These are phyloP conservation scores for Coemansia sp. DNA, from an alignment of 192 early-diverging fungal genomes.

Conservation along the genomic window DNA sequence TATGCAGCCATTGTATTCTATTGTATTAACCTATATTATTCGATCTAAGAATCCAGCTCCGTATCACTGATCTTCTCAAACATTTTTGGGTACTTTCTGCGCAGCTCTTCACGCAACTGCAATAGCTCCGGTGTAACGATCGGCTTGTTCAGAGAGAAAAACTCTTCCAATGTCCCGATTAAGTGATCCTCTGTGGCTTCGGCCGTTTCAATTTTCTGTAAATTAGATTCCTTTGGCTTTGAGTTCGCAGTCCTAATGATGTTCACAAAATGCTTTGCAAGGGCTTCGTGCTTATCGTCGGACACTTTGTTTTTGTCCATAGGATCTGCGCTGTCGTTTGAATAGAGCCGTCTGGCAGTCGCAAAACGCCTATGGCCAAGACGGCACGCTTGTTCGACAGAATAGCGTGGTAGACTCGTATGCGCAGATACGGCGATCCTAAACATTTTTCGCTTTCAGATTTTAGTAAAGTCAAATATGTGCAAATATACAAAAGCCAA, in stretches of 20 bases:
- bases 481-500: neutral
- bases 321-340: neutral
- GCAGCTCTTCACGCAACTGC: slow-evolving; percentile 19
- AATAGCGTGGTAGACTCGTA: neutral
- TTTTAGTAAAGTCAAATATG: neutral
- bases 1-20: no score
- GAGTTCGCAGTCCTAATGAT: slow-evolving; percentile 3
- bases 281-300: neutral
- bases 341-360: neutral
- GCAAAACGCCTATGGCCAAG: neutral
- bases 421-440: neutral
- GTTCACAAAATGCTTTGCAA: slow-evolving; percentile 11
- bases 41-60: slow-evolving; percentile 22
- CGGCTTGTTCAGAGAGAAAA: slow-evolving; percentile 22
- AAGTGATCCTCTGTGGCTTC: slow-evolving; percentile 18
- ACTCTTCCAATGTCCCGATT: slow-evolving; percentile 2
- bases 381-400: neutral
- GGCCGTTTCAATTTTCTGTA: neutral
- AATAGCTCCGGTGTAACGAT: slow-evolving; percentile 32
- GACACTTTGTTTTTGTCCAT: neutral
- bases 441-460: neutral
- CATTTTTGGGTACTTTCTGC: slow-evolving; percentile 30
- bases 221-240: neutral
- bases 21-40: no score
- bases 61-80: slow-evolving; percentile 32